Evolutionary conservation across 140 eudicot genomes (phyloP).

Genomic region (Senecio squalidus): DNA sequence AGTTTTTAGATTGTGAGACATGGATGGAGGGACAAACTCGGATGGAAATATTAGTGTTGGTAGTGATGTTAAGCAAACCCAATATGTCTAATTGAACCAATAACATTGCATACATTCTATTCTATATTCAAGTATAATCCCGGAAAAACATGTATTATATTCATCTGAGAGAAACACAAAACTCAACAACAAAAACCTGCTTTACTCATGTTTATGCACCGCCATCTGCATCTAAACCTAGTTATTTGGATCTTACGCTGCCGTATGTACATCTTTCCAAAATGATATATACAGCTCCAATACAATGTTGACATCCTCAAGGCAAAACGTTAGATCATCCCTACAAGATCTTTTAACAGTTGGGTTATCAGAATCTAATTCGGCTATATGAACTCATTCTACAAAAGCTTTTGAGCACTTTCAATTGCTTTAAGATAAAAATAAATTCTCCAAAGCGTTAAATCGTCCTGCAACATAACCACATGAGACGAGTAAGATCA

Average conservation of each 20-base stretch:
- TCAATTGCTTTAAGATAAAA: slow-evolving; percentile 49
- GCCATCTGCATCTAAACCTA: not conserved
- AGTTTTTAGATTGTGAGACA: no score
- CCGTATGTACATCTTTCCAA: slow-evolving; percentile 19
- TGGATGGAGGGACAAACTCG: no score
- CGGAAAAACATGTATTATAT: no score
- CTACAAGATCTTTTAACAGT: slow-evolving; percentile 1
- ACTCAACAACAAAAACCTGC: not conserved
- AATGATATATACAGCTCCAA: not conserved
- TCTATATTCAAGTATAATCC: no score
- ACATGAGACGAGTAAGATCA: not conserved
- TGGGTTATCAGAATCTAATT: not conserved
- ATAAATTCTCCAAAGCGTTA: slow-evolving; percentile 72
- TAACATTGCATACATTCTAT: no score
- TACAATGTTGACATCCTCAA: not conserved
- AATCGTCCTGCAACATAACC: slow-evolving; percentile 44
- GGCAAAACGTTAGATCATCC: not conserved
- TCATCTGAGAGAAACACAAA: not conserved
- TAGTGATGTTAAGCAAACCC: no score
- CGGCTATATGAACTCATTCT: not conserved
- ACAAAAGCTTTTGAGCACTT: slow-evolving; percentile 39
- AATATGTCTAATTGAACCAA: no score
- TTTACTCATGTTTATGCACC: slow-evolving; percentile 3
- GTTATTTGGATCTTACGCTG: not conserved
- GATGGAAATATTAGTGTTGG: no score